Evolutionary conservation across 129 eudicot species (phyloP).

Genomic region (Scalesia atractyloides): DNA sequence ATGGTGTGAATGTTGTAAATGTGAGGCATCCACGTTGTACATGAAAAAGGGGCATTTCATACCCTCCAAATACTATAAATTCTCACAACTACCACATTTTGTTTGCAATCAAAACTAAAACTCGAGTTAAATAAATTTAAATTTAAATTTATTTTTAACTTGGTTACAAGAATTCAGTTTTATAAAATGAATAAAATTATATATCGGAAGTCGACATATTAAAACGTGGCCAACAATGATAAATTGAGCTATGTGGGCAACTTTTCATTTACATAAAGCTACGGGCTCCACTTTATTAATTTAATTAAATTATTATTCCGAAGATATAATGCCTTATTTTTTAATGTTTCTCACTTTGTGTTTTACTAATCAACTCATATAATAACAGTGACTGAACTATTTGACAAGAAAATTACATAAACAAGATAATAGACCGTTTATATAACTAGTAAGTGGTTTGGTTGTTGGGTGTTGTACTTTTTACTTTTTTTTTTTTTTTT

Average conservation of each 20-base stretch:
- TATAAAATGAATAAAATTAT: no score
- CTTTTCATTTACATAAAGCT: conserved; percentile 9
- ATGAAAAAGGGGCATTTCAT: conserved; percentile 17
- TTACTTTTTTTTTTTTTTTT: no score
- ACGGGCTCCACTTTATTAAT: conserved; percentile 3
- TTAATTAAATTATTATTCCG: not conserved
- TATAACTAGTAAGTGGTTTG: no score
- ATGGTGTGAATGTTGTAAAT: conserved; percentile 7
- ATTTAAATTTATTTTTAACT: no score
- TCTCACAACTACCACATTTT: conserved; percentile 19
- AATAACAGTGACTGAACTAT: no score
- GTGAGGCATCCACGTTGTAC: conserved; percentile 32
- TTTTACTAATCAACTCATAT: no score
- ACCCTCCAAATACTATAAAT: conserved; percentile 20
- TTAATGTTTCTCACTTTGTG: no score
- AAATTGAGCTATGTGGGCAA: not conserved
- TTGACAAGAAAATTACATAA: no score
- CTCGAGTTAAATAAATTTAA: no score
- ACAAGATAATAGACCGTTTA: no score
- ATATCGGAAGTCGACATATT: conserved; percentile 1
- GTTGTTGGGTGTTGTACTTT: no score
- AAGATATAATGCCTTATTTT: not conserved
- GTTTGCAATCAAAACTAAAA: no score
- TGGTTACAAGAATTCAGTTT: not conserved
- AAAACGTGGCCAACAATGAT: conserved; percentile 9